These are phyloP conservation scores for Dendryphion nanum DNA, from an alignment of 2,329 filamentous ascomycete genomes.

Conservation along the genomic window DNA sequence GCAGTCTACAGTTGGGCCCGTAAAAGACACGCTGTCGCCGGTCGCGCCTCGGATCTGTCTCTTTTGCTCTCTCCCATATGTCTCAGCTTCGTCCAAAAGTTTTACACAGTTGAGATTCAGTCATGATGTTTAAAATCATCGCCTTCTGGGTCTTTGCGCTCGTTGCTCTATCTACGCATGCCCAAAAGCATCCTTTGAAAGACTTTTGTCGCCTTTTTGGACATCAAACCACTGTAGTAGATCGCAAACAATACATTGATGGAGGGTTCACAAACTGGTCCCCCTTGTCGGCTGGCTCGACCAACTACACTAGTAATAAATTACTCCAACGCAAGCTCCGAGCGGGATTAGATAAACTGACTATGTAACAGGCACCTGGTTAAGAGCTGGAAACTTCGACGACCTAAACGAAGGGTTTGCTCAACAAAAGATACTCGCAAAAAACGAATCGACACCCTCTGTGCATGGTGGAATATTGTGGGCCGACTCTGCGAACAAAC, in stretches of 20 bases:
- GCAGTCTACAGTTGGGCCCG: too few relatives aligned
- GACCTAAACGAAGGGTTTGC: slow-evolving; percentile 42
- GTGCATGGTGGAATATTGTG: slow-evolving; percentile 50
- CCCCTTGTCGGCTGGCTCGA: slow-evolving; percentile 6
- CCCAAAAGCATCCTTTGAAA: slow-evolving; percentile 13
- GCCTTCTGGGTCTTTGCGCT: background rate
- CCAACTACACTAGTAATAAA: slow-evolving; percentile 16
- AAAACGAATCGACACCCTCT: slow-evolving; percentile 54
- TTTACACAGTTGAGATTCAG: too few relatives aligned
- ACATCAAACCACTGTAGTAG: slow-evolving; percentile 59
- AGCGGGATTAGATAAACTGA: background rate
- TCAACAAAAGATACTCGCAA: slow-evolving; percentile 53
- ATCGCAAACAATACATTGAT: slow-evolving; percentile 58
- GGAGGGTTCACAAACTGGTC: slow-evolving; percentile 16
- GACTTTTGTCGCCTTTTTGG: slow-evolving; percentile 31
- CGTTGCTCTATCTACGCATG: background rate
- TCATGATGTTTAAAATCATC: background rate
- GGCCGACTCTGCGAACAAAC: slow-evolving; percentile 59
- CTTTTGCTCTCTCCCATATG: background rate
- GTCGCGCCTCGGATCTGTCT: background rate
- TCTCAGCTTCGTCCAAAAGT: too few relatives aligned
- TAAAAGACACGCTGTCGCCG: too few relatives aligned
- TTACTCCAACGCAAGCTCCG: background rate
- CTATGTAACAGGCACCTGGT: slow-evolving; percentile 48
- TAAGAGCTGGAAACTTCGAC: slow-evolving; percentile 55